Percentiles rank a stretch among this genome's conserved stretches.
Evolutionary conservation across 805 yeast genomes (phyloP).

Genomic region (Saturnispora gosingensis): DNA sequence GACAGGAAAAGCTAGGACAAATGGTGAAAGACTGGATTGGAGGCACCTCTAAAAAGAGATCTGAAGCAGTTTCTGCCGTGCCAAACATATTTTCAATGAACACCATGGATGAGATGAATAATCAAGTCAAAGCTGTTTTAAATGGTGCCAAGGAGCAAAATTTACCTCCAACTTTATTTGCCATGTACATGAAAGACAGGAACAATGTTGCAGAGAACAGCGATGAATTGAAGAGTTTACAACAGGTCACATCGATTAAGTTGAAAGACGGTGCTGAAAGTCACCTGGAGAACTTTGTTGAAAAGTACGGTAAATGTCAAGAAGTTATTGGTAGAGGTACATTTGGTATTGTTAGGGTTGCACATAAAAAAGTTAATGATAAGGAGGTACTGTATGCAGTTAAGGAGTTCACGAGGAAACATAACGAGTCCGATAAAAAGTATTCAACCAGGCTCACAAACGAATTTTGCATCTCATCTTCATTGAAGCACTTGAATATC

Average conservation of each 20-base stretch:
- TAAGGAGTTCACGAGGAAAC: slow-evolving; percentile 67
- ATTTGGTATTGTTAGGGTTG: slow-evolving; percentile 84
- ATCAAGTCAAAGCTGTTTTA: slow-evolving; percentile 20
- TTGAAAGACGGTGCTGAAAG: not conserved
- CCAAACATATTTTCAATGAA: slow-evolving; percentile 46
- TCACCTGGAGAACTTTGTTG: slow-evolving; percentile 46
- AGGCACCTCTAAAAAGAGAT: slow-evolving; percentile 49
- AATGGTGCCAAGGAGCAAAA: slow-evolving; percentile 5
- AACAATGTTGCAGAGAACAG: slow-evolving; percentile 12
- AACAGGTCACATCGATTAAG: not conserved
- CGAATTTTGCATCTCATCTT: slow-evolving; percentile 76
- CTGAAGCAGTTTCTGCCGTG: slow-evolving; percentile 64
- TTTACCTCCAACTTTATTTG: slow-evolving; percentile 61
- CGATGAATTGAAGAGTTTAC: not conserved
- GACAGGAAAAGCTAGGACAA: slow-evolving; percentile 67
- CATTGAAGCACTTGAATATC: slow-evolving; percentile 69
- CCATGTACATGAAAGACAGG: slow-evolving; percentile 44
- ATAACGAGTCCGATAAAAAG: slow-evolving; percentile 52
- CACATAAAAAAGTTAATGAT: slow-evolving; percentile 51
- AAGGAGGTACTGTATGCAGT: slow-evolving; percentile 64
- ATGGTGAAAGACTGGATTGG: slow-evolving; percentile 74
- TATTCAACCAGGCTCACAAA: slow-evolving; percentile 68
- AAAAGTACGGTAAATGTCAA: slow-evolving; percentile 90
- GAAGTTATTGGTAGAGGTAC: slow-evolving; percentile 92
- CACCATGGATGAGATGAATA: slow-evolving; percentile 22